These are phyloP conservation scores for Boletus sp. DNA, from an alignment of 1,284 basidiomycete genomes.

Conservation along the genomic window DNA sequence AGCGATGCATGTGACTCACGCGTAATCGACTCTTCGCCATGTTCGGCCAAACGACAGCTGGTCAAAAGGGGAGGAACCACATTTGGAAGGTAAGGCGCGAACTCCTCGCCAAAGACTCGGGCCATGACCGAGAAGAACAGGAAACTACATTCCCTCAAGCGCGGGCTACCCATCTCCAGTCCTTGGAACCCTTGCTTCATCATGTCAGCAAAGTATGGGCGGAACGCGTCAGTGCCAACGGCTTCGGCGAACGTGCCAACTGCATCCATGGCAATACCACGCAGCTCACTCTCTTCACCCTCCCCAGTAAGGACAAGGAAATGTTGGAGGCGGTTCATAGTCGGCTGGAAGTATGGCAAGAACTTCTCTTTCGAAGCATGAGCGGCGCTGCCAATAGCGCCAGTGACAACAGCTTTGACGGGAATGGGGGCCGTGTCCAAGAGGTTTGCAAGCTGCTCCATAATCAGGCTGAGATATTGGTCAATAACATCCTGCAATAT, in stretches of 20 bases:
- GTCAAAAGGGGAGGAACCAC: constrained; percentile 87
- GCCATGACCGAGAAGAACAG: constrained; percentile 99
- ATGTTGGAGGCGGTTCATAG: constrained; percentile 87
- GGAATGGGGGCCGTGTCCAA: constrained; percentile 84
- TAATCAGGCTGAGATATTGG: constrained; percentile 91
- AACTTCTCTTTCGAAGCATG: constrained; percentile 96
- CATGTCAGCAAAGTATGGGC: constrained; percentile 93
- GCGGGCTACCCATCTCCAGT: constrained; percentile 82
- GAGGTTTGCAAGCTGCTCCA: constrained; percentile 91
- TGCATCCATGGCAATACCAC: constrained; percentile 98
- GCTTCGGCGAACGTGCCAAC: constrained; percentile 98
- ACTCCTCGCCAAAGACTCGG: constrained; percentile 93
- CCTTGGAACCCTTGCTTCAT: constrained; percentile 96
- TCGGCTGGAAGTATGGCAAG: constrained; percentile 92
- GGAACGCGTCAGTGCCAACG: constrained; percentile 92
- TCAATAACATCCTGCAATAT: constrained; percentile 90
- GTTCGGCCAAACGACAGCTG: constrained; percentile 85
- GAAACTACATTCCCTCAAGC: constrained; percentile 95
- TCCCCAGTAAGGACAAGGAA: constrained; percentile 83
- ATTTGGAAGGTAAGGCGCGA: constrained; percentile 82
- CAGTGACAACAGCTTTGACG: constrained; percentile 96
- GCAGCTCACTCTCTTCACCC: constrained; percentile 90
- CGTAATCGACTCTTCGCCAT: constrained; percentile 60
- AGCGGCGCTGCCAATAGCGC: constrained; percentile 97
- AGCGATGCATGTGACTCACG: constrained; percentile 34